These are phyloP conservation scores for Cyberlindnera euphorbiiphila DNA, from an alignment of 805 yeast species.

Conservation along the genomic window DNA sequence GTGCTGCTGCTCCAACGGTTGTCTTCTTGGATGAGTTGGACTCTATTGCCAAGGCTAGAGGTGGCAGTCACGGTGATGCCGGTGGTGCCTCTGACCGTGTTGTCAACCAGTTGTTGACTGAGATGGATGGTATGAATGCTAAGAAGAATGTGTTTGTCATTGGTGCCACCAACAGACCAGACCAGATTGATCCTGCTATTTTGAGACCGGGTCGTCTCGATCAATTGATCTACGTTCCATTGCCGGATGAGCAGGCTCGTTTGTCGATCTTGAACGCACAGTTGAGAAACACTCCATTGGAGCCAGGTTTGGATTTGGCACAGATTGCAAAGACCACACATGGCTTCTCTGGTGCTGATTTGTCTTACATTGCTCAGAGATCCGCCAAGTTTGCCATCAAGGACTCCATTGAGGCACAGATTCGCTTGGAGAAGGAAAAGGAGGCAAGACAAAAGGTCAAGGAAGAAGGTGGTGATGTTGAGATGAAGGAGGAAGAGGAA, in stretches of 20 bases:
- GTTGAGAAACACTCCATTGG: slow-evolving; percentile 96
- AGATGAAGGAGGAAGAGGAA: slow-evolving; percentile 45
- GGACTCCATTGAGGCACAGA: slow-evolving; percentile 89
- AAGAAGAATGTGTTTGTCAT: slow-evolving; percentile 97
- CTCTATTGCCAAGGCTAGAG: slow-evolving; percentile 96
- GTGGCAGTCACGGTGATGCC: slow-evolving; percentile 86
- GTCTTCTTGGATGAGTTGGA: slow-evolving; percentile 98
- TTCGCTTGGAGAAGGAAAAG: slow-evolving; percentile 40
- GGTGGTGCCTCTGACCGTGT: slow-evolving; percentile 97
- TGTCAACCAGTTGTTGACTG: slow-evolving; percentile 91
- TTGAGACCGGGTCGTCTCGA: slow-evolving; percentile 99
- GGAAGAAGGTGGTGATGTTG: slow-evolving; percentile 47
- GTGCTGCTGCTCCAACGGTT: slow-evolving; percentile 99
- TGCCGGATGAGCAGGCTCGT: slow-evolving; percentile 95
- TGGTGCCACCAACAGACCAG: slow-evolving; percentile 99
- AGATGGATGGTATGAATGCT: slow-evolving; percentile 99
- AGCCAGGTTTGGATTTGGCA: slow-evolving; percentile 86
- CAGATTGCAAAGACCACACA: slow-evolving; percentile 93
- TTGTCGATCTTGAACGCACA: slow-evolving; percentile 91
- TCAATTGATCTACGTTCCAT: slow-evolving; percentile 96
- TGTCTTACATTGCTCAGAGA: slow-evolving; percentile 95
- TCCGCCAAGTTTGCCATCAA: slow-evolving; percentile 98
- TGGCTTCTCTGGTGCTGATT: slow-evolving; percentile 99
- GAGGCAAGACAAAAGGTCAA: slow-evolving; percentile 38
- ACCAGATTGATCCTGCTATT: slow-evolving; percentile 97